These are phyloP conservation scores for Pyrus betulifolia DNA, from an alignment of 306 rosid genomes.

Conservation along the genomic window DNA sequence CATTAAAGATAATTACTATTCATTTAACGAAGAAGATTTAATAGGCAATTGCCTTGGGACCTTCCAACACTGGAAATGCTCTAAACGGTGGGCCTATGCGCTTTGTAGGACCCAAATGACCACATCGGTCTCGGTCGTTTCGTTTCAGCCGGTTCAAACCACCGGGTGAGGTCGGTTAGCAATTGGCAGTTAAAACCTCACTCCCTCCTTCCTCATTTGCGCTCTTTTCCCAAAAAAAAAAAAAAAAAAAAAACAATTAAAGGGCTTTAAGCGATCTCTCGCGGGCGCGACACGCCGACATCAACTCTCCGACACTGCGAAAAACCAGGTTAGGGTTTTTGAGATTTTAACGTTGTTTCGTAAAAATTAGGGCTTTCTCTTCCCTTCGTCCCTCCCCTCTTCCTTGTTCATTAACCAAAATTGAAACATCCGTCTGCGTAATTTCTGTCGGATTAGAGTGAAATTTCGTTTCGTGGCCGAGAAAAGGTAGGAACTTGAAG, in stretches of 20 bases:
- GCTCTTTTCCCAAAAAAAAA: neutral
- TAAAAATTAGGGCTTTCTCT: conserved; percentile 1
- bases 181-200: conserved; percentile 9
- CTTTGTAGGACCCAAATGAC: neutral
- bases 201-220: neutral
- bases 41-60: too few species aligned
- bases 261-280: conserved; percentile 1
- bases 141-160: neutral
- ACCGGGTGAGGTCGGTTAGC: conserved; percentile 16
- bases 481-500: conserved; percentile 1
- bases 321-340: conserved; percentile 9
- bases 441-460: neutral
- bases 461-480: neutral
- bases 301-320: neutral
- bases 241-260: neutral
- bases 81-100: too few species aligned
- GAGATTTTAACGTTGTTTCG: neutral
- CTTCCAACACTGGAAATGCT: too few species aligned
- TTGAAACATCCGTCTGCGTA: neutral
- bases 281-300: neutral
- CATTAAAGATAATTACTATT: too few species aligned
- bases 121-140: neutral
- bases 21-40: too few species aligned
- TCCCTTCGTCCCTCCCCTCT: neutral
- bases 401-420: neutral